These are phyloP conservation scores for Alnus glutinosa DNA, from an alignment of 306 rosid genomes.

Conservation along the genomic window DNA sequence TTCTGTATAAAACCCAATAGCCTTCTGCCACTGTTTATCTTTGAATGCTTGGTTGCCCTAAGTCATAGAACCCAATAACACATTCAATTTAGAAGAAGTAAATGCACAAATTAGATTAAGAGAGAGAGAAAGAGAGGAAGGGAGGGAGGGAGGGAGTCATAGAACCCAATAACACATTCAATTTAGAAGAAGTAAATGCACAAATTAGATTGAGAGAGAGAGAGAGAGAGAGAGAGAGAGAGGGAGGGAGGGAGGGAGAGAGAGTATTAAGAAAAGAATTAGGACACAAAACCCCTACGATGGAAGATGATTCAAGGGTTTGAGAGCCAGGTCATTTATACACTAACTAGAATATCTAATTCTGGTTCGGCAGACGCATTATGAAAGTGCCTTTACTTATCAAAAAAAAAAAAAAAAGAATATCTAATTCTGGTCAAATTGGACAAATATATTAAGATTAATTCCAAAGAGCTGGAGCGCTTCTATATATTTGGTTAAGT, in stretches of 20 bases:
- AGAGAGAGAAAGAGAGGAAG: not conserved
- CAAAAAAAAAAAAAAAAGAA: too few relatives aligned
- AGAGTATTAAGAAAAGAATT: not conserved
- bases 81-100: slow-evolving; percentile 5
- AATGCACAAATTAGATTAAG: not conserved
- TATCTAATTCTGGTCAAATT: not conserved
- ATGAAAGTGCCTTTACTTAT: too few relatives aligned
- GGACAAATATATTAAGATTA: not conserved
- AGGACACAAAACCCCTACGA: not conserved
- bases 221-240: not conserved
- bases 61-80: slow-evolving; percentile 13
- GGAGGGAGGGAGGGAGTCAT: not conserved
- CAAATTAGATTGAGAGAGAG: not conserved
- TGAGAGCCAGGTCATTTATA: not conserved
- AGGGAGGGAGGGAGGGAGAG: not conserved
- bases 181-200: slow-evolving; percentile 11
- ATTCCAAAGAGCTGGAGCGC: not conserved
- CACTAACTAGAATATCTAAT: not conserved
- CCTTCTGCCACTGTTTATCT: slow-evolving; percentile 91
- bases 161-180: slow-evolving; percentile 2
- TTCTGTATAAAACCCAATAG: slow-evolving; percentile 79
- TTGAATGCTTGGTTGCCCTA: slow-evolving; percentile 96
- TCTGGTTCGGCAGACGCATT: too few relatives aligned
- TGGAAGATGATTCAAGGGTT: not conserved
- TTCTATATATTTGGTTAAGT: not conserved